Conservation (phyloP, 1,139 yeast genomes). For the Magnusiomyces sp. region DNA sequence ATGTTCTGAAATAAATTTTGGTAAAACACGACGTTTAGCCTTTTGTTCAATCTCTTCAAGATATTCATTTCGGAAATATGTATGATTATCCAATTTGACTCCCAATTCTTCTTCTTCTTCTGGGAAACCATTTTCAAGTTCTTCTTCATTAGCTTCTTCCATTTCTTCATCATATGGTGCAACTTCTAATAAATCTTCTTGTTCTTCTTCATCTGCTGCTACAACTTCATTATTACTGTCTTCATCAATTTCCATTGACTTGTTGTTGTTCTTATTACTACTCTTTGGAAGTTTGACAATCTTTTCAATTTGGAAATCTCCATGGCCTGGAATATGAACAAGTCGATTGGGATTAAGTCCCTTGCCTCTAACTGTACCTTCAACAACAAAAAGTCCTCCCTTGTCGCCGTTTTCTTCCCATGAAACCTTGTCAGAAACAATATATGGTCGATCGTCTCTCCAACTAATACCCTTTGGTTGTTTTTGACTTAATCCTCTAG, state of each 20-base stretch:
- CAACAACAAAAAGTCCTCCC: constrained; percentile 45
- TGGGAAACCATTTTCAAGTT: background rate
- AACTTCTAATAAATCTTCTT: constrained; percentile 60
- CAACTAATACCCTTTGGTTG: constrained; percentile 78
- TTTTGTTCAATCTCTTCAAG: constrained; percentile 32
- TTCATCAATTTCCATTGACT: constrained; percentile 30
- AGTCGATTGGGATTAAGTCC: constrained; percentile 73
- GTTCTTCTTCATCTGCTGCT: constrained; percentile 42
- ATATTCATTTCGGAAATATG: constrained; percentile 42
- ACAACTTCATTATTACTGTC: constrained; percentile 31
- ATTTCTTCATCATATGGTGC: constrained; percentile 52
- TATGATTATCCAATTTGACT: constrained; percentile 64
- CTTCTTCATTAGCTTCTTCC: constrained; percentile 40
- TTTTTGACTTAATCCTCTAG: constrained; percentile 73
- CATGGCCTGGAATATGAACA: constrained; percentile 80
- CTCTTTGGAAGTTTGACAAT: constrained; percentile 30
- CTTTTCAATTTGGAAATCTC: constrained; percentile 73
- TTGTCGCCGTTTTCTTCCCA: constrained; percentile 38
- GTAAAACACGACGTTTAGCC: constrained; percentile 40
- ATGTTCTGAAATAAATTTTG: constrained; percentile 86
- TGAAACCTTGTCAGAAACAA: constrained; percentile 59
- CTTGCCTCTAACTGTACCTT: constrained; percentile 80
- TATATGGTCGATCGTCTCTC: constrained; percentile 87
- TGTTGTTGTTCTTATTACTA: constrained; percentile 16
- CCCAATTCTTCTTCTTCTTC: constrained; percentile 42